Evolutionary conservation across 768 basidiomycete species (phyloP), one percentile per base, ranked within the genome.

Genomic region (Hygrophoropsis aurantiaca): DNA sequence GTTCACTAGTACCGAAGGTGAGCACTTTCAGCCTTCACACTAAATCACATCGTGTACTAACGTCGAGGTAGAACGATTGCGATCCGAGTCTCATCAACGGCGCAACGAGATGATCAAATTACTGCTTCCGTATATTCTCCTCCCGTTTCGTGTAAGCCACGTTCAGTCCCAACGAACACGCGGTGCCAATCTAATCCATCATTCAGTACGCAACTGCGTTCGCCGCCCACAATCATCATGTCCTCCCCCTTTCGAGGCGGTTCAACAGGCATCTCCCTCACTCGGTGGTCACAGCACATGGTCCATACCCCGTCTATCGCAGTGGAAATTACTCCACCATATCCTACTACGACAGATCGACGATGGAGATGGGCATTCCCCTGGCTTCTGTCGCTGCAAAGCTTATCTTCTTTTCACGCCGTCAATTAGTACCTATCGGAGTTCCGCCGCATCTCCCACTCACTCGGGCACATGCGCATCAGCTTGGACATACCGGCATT

Each of bases 191-290:
- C 56, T 56, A 36, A 56, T 44, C 41, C 42, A 4, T 42, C 20
- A 7, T 15, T 42, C 54, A 81, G 73, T 88, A 86, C 57, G 66
- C 81, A 1, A 62, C 78, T 3, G 71, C 80, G 32, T 69, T 78
- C 34, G 83, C 83, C 0, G 85, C 87, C 0, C 80, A 84, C 13
- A 69, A 78, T 46, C 82, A 86, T 57, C 82, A 74, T 57, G 25
- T 62, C 44, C 65, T 88, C 27, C 85, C 87, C 0, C 68, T 82
- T 25, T 42, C 55, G 1, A 44, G 46, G 42, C 51, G 53, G 47
- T 56, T 48, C 42, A 48, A 47, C 49, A 49, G 23, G 43, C 43
- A 26, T 36, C 34, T 42, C 21, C 34, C 42, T 3, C 56, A 59
- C 42, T 67, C 72, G 2, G 50, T 71, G 39, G 38, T 57, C 21